Evolutionary conservation across 352 stramenopile species (phyloP).

Genomic region (Peronospora farinosa): DNA sequence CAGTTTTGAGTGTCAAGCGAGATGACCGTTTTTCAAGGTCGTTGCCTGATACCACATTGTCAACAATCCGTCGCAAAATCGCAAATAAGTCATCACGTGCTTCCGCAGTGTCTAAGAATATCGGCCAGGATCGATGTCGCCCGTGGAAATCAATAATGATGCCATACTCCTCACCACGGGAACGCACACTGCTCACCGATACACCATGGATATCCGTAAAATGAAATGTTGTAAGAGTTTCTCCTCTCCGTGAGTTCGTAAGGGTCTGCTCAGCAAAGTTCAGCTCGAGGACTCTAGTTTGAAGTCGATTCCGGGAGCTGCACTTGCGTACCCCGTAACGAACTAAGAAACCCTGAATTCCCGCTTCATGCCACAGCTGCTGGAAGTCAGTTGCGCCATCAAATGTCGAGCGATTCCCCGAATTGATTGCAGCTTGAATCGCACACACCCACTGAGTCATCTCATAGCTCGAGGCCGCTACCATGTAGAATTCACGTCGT

Average conservation of each 20-base stretch:
- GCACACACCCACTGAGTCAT: constrained; percentile 78
- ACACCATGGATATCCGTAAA: constrained; percentile 63
- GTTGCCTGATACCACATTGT: constrained; percentile 51
- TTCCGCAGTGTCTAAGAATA: constrained; percentile 72
- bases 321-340: constrained; percentile 81
- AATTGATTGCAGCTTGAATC: constrained; percentile 79
- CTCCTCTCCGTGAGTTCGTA: constrained; percentile 67
- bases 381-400: constrained; percentile 64
- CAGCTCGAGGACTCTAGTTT: constrained; percentile 78
- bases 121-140: constrained; percentile 59
- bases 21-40: constrained; percentile 68
- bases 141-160: constrained; percentile 65
- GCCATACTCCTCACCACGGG: constrained; percentile 54
- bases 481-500: constrained; percentile 54
- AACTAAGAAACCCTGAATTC: constrained; percentile 76
- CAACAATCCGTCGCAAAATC: constrained; percentile 66
- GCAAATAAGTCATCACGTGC: constrained; percentile 64
- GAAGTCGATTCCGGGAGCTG: constrained; percentile 68
- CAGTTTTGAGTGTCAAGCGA: constrained; percentile 69
- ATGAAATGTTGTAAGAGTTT: constrained; percentile 68
- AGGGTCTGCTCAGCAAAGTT: constrained; percentile 85
- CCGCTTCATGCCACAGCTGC: constrained; percentile 68
- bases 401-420: constrained; percentile 68
- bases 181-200: constrained; percentile 31
- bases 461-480: constrained; percentile 65